Conservation (phyloP, 345 rosid genomes). For the Bruguiera gymnorhiza region DNA sequence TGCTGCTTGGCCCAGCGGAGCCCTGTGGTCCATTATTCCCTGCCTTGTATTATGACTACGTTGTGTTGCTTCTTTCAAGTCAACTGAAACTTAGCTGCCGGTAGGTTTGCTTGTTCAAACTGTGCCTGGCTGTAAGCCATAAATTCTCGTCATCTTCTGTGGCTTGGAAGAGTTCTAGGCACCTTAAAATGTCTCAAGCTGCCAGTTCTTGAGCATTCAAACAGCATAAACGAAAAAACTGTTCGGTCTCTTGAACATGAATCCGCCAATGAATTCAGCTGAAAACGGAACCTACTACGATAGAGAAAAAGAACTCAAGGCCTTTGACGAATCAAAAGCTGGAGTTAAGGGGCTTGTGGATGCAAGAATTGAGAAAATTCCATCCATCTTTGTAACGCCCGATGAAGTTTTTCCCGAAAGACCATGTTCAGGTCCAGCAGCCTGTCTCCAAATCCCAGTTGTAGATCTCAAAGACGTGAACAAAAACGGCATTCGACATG, state of each 20-base stretch:
- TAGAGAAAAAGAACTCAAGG: not conserved
- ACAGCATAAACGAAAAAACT: too few species aligned
- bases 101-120: too few species aligned
- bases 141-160: too few species aligned
- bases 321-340: conserved; percentile 5
- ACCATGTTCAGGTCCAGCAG: not conserved
- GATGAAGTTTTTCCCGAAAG: not conserved
- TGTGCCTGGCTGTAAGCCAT: too few species aligned
- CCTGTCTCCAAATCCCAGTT: not conserved
- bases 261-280: not conserved
- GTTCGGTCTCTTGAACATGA: not conserved
- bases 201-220: too few species aligned
- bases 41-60: too few species aligned
- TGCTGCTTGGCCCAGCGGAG: too few species aligned
- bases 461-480: not conserved
- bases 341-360: conserved; percentile 5
- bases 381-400: conserved; percentile 1
- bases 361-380: not conserved
- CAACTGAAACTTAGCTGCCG: too few species aligned
- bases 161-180: too few species aligned
- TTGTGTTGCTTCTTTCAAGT: too few species aligned
- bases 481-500: not conserved
- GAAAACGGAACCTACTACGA: not conserved
- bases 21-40: too few species aligned
- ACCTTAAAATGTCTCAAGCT: too few species aligned